Conservation (phyloP, 129 eudicot genomes). For the Rutidosis leptorrhynchoides region DNA sequence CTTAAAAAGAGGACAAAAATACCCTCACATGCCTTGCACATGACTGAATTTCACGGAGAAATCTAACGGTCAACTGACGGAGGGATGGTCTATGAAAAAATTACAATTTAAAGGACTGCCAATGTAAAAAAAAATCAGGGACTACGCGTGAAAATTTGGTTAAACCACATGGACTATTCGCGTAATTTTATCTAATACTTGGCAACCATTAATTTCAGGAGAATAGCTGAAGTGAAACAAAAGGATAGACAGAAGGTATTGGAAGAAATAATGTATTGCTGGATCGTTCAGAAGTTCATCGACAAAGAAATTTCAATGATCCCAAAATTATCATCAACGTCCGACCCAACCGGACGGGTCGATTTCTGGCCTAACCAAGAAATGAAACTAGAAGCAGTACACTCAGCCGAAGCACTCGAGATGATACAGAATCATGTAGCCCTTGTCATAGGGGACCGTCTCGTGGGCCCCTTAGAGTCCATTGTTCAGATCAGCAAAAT, state of each 20-base stretch:
- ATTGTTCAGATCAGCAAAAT: constrained; percentile 76
- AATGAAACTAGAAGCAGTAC: constrained; percentile 66
- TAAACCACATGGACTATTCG: no score
- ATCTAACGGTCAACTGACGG: no score
- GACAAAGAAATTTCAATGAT: constrained; percentile 71
- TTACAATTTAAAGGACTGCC: no score
- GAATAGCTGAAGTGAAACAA: constrained; percentile 84
- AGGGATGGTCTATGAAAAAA: no score
- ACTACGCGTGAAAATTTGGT: no score
- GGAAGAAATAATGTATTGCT: constrained; percentile 86
- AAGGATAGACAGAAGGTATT: constrained; percentile 66
- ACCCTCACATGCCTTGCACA: no score
- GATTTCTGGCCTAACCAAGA: constrained; percentile 97
- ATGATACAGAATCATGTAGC: constrained; percentile 79
- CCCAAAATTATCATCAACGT: constrained; percentile 55
- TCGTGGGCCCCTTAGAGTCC: constrained; percentile 67
- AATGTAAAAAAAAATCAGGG: no score
- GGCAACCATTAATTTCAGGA: constrained; percentile 52
- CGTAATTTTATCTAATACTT: no score
- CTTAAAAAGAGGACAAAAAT: no score
- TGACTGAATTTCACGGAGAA: no score
- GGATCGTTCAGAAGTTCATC: constrained; percentile 65
- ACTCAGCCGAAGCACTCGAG: constrained; percentile 91
- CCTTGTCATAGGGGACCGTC: constrained; percentile 71
- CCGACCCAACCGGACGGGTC: constrained; percentile 67